Percentiles rank a stretch among this genome's conserved stretches.
Evolutionary conservation across 2,329 filamentous ascomycete species (phyloP).

Genomic region (Fusarium buharicum): DNA sequence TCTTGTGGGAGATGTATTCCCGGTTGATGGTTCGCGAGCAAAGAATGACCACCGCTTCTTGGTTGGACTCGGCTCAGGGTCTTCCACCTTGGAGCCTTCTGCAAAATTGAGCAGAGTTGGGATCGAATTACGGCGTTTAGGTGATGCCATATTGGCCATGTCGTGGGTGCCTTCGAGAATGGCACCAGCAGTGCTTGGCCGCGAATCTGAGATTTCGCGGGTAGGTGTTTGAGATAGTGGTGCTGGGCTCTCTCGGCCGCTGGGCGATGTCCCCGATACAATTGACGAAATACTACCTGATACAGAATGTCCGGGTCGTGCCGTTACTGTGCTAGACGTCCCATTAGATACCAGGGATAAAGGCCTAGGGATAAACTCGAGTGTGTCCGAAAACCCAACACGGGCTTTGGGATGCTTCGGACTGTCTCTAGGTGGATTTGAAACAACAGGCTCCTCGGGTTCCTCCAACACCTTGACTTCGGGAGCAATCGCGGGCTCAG

Average conservation of each 20-base stretch:
- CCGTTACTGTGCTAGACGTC: conserved; percentile 79
- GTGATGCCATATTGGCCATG: conserved; percentile 46
- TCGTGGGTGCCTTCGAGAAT: conserved; percentile 64
- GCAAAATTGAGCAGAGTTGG: conserved; percentile 61
- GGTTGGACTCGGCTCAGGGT: conserved; percentile 59
- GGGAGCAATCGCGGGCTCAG: conserved; percentile 7
- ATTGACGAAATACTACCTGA: conserved; percentile 85
- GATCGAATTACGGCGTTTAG: conserved; percentile 68
- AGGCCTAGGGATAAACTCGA: conserved; percentile 85
- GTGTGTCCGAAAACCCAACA: conserved; percentile 84
- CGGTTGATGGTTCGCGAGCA: conserved; percentile 65
- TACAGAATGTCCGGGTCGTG: conserved; percentile 75
- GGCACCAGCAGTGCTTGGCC: conserved; percentile 78
- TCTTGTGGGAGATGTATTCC: conserved; percentile 59
- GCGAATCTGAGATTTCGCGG: conserved; percentile 58
- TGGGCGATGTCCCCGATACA: conserved; percentile 65
- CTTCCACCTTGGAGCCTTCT: conserved; percentile 49
- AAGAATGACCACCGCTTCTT: conserved; percentile 73
- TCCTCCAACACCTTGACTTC: conserved; percentile 10
- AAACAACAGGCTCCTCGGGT: conserved; percentile 2
- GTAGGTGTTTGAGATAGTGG: conserved; percentile 54
- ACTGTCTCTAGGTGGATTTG: conserved; percentile 19
- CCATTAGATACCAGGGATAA: conserved; percentile 87
- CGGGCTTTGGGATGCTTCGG: conserved; percentile 63
- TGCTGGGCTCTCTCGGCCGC: conserved; percentile 54